Base-by-base conservation (phyloP, 306 rosid species). In the Vigna hirtella region DNA sequence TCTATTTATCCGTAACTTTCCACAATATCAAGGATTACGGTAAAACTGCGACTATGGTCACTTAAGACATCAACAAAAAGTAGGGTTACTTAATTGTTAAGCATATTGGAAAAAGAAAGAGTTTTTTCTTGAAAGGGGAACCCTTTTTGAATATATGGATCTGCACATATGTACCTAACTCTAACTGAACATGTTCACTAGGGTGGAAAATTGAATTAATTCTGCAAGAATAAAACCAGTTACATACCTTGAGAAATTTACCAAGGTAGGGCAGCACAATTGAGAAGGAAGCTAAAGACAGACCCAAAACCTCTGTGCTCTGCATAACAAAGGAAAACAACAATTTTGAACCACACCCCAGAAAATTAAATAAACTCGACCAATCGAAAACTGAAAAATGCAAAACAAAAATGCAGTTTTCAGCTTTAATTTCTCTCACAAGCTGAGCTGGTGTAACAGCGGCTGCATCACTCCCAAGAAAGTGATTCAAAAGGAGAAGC, bases 211-310 rank as follows among this genome's bases (percentile, higher is more conserved):
- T 40, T 62, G 65, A 30, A 66, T 6, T 7, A 47, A 18, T 42
- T 6, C 18, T 36, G 43, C 11, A 64, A 11, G n/a, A 24, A 76
- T 18, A 63, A 74, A 62, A 43, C 2, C 9, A 32, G 68, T 12
- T 24, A 62, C 1, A 14, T 82, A 95, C 98, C 98, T 91, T 88
- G 70, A 92, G 98, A 85, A 95, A 91, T 84, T 88, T 89, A 45
- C 98, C 98, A 51, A 95, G 76, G 85, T 89, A 92, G 9, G 98
- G 96, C 64, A 95, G 84, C 22, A 81, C 82, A 68, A 86, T 17
- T 24, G 98, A 95, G 80, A 92, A 86, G 48, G 89, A 91, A 66
- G 98, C 97, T 88, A 92, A 86, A 66, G 96, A 88, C 77, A 95
- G 66, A 38, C 97, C 98, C 80, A 95, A 83, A 79, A 85, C 90